Evolutionary conservation across 768 basidiomycete species (phyloP).

Genomic region (Russula dissimulans): DNA sequence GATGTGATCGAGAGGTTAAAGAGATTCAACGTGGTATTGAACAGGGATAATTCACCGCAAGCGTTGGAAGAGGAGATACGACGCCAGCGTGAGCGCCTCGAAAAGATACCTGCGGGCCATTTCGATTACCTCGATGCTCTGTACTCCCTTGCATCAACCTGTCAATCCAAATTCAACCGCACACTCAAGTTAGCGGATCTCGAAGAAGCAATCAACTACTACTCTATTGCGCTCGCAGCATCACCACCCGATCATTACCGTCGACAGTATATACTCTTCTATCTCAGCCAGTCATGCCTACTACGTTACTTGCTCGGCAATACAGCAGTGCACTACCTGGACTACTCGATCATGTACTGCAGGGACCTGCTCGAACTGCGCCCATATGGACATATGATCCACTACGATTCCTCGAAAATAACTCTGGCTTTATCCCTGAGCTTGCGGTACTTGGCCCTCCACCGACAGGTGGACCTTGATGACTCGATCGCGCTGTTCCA

Average conservation of each 20-base stretch:
- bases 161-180: not conserved
- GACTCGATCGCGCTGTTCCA: constrained; percentile 1
- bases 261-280: not conserved
- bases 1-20: too few species aligned
- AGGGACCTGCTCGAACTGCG: not conserved
- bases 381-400: constrained; percentile 1
- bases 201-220: not conserved
- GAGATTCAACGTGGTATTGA: not conserved
- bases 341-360: not conserved
- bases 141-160: not conserved
- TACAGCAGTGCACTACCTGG: not conserved
- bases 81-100: not conserved
- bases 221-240: not conserved
- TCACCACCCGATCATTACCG: not conserved
- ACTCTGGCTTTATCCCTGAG: not conserved
- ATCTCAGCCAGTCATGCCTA: not conserved
- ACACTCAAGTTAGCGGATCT: not conserved
- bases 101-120: not conserved
- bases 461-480: not conserved
- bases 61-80: not conserved
- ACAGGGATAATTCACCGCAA: not conserved
- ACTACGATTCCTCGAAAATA: not conserved
- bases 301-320: not conserved
- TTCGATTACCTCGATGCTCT: not conserved
- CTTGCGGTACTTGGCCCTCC: not conserved